phyloP scores from a whole-genome alignment of 768 basidiomycete species.

The Mycena rosella region DNA sequence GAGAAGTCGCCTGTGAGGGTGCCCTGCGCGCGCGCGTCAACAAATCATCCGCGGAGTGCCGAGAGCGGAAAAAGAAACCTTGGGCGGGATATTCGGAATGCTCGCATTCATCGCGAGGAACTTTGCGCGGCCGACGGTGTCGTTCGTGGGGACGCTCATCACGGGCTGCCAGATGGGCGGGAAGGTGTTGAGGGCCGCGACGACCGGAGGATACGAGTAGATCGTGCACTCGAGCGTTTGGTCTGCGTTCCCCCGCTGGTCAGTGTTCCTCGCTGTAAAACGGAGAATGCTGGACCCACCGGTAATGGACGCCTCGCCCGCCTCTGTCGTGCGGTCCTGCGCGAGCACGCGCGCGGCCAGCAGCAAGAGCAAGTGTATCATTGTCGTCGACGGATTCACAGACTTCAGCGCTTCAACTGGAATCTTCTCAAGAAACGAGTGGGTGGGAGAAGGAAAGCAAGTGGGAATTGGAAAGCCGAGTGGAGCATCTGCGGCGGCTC shows the following conservation, averaged over 20 bases:
- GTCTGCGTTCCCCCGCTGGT: not conserved
- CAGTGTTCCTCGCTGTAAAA: not conserved
- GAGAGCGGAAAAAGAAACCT: not conserved
- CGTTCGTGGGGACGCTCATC: slow-evolving; percentile 4
- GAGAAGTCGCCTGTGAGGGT: slow-evolving; percentile 8
- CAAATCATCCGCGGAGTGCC: no score
- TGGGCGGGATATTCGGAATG: slow-evolving; percentile 20
- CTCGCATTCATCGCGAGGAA: slow-evolving; percentile 20
- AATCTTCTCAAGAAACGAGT: no score
- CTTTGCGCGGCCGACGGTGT: slow-evolving; percentile 17
- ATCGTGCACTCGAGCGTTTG: slow-evolving; percentile 11
- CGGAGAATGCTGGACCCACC: not conserved
- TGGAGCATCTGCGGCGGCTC: no score
- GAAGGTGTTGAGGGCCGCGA: slow-evolving; percentile 3
- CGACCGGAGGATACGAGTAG: slow-evolving; percentile 27
- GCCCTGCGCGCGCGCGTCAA: not conserved
- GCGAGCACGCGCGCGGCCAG: not conserved
- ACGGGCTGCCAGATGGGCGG: slow-evolving; percentile 21
- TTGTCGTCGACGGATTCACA: not conserved
- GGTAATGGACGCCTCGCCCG: slow-evolving; percentile 4
- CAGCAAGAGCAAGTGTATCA: not conserved
- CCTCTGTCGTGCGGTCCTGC: slow-evolving; percentile 10
- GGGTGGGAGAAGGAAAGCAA: no score
- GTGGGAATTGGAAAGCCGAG: no score
- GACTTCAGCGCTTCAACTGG: not conserved